These are phyloP conservation scores for Fusarium fracticaudum DNA, from an alignment of 2,329 filamentous ascomycete genomes.

Conservation along the genomic window DNA sequence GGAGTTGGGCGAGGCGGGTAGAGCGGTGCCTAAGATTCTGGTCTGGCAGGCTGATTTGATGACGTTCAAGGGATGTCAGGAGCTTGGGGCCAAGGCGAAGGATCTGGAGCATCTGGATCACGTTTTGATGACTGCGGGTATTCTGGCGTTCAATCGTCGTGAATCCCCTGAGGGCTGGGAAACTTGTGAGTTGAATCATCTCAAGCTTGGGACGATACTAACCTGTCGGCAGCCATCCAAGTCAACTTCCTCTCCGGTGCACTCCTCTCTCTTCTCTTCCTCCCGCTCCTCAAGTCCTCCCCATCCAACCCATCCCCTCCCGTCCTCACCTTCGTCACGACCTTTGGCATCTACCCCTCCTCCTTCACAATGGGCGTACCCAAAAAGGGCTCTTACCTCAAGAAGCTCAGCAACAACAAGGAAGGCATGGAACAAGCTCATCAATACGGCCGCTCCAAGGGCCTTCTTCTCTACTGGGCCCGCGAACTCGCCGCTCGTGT, in stretches of 20 bases:
- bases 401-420: slow-evolving; percentile 49
- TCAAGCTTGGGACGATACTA: background rate
- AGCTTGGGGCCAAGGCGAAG: slow-evolving; percentile 43
- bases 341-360: slow-evolving; percentile 51
- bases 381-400: slow-evolving; percentile 47
- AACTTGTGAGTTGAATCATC: slow-evolving; percentile 42
- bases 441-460: slow-evolving; percentile 52
- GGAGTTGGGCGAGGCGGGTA: slow-evolving; percentile 40
- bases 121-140: slow-evolving; percentile 50
- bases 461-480: slow-evolving; percentile 49
- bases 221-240: slow-evolving; percentile 43
- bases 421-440: slow-evolving; percentile 50
- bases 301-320: slow-evolving; percentile 46
- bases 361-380: slow-evolving; percentile 50
- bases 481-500: slow-evolving; percentile 48
- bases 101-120: slow-evolving; percentile 47
- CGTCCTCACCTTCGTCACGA: slow-evolving; percentile 51
- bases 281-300: slow-evolving; percentile 48
- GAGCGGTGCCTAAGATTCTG: slow-evolving; percentile 45
- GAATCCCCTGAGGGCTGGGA: slow-evolving; percentile 53
- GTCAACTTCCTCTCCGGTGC: slow-evolving; percentile 51
- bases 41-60: slow-evolving; percentile 52
- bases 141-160: slow-evolving; percentile 49
- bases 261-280: slow-evolving; percentile 46
- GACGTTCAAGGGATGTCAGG: slow-evolving; percentile 48